Percentiles rank a stretch among this genome's conserved stretches.
Conservation (phyloP, 73 alveolate genomes). For the Halteria grandinella region DNA sequence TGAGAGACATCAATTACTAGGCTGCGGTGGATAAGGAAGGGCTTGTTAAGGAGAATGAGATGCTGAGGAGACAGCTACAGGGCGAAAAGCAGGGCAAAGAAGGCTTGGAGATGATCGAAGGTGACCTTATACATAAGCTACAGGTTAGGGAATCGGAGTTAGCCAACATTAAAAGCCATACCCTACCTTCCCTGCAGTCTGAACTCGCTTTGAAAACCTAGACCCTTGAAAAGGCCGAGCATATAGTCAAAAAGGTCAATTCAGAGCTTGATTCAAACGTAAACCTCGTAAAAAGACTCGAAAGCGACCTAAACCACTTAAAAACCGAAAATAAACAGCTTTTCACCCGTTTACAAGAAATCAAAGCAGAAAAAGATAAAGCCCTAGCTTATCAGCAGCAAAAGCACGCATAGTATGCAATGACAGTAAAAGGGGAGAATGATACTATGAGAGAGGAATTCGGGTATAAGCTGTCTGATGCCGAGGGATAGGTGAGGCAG, state of each 20-base stretch:
- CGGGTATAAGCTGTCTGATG: neutral
- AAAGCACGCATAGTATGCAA: neutral
- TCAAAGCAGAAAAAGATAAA: neutral
- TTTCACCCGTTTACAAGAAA: neutral
- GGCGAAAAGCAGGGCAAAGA: slow-evolving; percentile 15
- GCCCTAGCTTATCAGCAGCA: neutral
- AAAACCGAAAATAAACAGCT: slow-evolving; percentile 4
- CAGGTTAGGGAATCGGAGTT: neutral
- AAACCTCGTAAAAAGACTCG: neutral
- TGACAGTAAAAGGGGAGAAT: neutral
- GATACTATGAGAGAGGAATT: slow-evolving; percentile 37
- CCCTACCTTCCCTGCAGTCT: neutral
- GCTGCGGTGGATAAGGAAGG: neutral
- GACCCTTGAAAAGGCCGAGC: slow-evolving; percentile 35
- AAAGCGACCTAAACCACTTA: slow-evolving; percentile 2
- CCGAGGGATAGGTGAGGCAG: slow-evolving; percentile 2
- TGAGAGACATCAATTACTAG: slow-evolving; percentile 20
- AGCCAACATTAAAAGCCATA: neutral
- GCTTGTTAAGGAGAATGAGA: neutral
- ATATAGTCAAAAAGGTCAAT: slow-evolving; percentile 10
- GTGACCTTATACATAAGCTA: slow-evolving; percentile 2
- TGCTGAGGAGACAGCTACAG: slow-evolving; percentile 3
- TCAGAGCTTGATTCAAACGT: slow-evolving; percentile 11
- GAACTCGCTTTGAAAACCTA: neutral
- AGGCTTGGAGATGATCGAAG: slow-evolving; percentile 1